phyloP scores from a whole-genome alignment of 192 early-diverging fungal genomes.

The Coemansia umbellata region DNA sequence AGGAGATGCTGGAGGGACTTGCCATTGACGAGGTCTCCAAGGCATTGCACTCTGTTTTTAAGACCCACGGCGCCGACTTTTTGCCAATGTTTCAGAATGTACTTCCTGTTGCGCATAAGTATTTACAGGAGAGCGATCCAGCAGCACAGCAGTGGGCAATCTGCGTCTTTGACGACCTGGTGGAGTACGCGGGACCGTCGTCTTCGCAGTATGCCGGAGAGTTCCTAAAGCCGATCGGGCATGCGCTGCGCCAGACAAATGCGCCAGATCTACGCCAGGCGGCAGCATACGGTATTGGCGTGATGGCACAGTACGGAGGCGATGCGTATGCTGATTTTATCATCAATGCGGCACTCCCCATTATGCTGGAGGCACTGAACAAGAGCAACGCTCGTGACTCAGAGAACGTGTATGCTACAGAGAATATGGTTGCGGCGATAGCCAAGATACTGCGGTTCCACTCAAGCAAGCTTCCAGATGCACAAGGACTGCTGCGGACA shows the following conservation, averaged over 20 bases:
- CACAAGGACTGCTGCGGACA: slow-evolving; percentile 56
- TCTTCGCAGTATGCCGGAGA: slow-evolving; percentile 65
- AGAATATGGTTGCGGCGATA: slow-evolving; percentile 90
- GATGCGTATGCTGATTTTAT: slow-evolving; percentile 72
- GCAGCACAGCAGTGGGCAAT: slow-evolving; percentile 85
- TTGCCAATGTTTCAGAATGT: slow-evolving; percentile 79
- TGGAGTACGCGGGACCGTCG: slow-evolving; percentile 81
- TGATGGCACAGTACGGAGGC: slow-evolving; percentile 89
- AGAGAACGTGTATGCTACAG: slow-evolving; percentile 83
- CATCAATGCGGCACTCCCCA: slow-evolving; percentile 62
- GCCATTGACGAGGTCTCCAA: slow-evolving; percentile 70
- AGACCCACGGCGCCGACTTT: slow-evolving; percentile 66
- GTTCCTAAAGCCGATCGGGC: slow-evolving; percentile 29
- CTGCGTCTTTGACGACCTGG: slow-evolving; percentile 87
- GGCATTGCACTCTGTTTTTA: slow-evolving; percentile 77
- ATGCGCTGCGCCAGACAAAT: slow-evolving; percentile 33
- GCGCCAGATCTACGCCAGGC: slow-evolving; percentile 84
- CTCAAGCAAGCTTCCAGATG: slow-evolving; percentile 54
- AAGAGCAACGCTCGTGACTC: slow-evolving; percentile 58
- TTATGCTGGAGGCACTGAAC: slow-evolving; percentile 70
- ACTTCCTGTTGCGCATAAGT: slow-evolving; percentile 65
- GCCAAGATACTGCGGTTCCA: slow-evolving; percentile 82
- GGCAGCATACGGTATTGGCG: slow-evolving; percentile 89
- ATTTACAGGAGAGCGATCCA: slow-evolving; percentile 64
- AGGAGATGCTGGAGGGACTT: slow-evolving; percentile 65